Evolutionary conservation across 2,329 filamentous ascomycete genomes (phyloP).

Genomic region (Microcyclosporella mali): DNA sequence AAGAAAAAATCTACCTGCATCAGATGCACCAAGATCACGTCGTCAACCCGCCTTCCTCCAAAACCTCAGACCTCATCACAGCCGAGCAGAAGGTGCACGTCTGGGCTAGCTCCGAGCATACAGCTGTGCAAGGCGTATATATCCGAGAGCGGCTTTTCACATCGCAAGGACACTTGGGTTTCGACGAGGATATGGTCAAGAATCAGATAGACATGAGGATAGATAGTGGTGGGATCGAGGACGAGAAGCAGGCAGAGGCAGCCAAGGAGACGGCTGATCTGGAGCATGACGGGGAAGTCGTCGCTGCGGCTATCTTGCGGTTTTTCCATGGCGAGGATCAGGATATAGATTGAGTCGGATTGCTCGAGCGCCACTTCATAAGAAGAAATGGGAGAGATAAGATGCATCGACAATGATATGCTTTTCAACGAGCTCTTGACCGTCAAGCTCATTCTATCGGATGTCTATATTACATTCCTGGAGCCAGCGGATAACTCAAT

Average conservation of each 20-base stretch:
- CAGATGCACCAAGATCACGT: conserved; percentile 47
- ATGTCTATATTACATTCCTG: not conserved
- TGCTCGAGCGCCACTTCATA: too few species aligned
- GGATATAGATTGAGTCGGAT: conserved; percentile 32
- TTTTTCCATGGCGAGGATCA: conserved; percentile 49
- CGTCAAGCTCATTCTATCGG: conserved; percentile 2
- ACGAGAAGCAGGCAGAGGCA: conserved; percentile 33
- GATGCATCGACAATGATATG: not conserved
- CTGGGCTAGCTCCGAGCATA: conserved; percentile 43
- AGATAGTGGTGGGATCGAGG: conserved; percentile 38
- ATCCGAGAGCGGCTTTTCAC: conserved; percentile 42
- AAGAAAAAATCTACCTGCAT: conserved; percentile 36
- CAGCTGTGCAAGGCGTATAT: conserved; percentile 42
- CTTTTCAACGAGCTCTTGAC: not conserved
- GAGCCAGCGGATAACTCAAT: not conserved
- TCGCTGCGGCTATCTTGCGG: conserved; percentile 36
- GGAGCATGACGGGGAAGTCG: conserved; percentile 37
- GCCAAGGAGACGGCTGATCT: conserved; percentile 36
- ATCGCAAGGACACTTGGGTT: conserved; percentile 43
- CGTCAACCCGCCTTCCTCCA: conserved; percentile 28
- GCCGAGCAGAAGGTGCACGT: conserved; percentile 43
- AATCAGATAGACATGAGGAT: conserved; percentile 41
- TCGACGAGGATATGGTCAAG: conserved; percentile 43
- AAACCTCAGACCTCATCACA: conserved; percentile 32
- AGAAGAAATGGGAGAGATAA: too few species aligned